These are phyloP conservation scores for Hyaloperonospora arabidopsidis DNA, from an alignment of 352 stramenopile genomes.

Conservation along the genomic window DNA sequence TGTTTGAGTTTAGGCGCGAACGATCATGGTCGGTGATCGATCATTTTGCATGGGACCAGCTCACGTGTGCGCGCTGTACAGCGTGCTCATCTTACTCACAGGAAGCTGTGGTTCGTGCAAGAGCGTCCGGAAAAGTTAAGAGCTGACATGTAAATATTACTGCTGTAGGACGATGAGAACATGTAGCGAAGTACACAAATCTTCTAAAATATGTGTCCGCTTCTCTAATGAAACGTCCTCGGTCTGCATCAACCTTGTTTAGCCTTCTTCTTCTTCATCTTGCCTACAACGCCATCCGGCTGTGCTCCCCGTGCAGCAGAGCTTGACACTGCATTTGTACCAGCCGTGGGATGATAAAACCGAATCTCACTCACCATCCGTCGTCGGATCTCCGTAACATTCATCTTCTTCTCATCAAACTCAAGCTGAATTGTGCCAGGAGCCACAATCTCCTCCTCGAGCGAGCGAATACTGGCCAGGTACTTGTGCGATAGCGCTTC, in stretches of 20 bases:
- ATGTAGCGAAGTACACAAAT: too few relatives aligned
- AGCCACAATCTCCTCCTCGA: slow-evolving; percentile 82
- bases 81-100: too few relatives aligned
- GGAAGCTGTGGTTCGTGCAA: too few relatives aligned
- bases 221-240: not conserved
- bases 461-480: slow-evolving; percentile 71
- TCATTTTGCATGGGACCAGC: too few relatives aligned
- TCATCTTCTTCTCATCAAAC: slow-evolving; percentile 84
- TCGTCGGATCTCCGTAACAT: slow-evolving; percentile 67
- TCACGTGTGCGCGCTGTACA: too few relatives aligned
- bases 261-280: slow-evolving; percentile 42
- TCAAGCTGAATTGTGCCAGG: slow-evolving; percentile 75
- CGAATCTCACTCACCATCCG: slow-evolving; percentile 75
- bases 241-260: slow-evolving; percentile 22
- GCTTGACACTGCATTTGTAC: slow-evolving; percentile 12
- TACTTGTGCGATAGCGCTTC: slow-evolving; percentile 81
- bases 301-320: slow-evolving; percentile 10
- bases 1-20: too few relatives aligned
- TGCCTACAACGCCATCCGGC: slow-evolving; percentile 21
- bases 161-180: too few relatives aligned
- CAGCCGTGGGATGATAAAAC: slow-evolving; percentile 59
- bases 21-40: too few relatives aligned
- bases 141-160: too few relatives aligned
- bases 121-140: too few relatives aligned
- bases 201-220: too few relatives aligned